phyloP scores from a whole-genome alignment of 352 stramenopile species.

The Achlya hypogyna region DNA sequence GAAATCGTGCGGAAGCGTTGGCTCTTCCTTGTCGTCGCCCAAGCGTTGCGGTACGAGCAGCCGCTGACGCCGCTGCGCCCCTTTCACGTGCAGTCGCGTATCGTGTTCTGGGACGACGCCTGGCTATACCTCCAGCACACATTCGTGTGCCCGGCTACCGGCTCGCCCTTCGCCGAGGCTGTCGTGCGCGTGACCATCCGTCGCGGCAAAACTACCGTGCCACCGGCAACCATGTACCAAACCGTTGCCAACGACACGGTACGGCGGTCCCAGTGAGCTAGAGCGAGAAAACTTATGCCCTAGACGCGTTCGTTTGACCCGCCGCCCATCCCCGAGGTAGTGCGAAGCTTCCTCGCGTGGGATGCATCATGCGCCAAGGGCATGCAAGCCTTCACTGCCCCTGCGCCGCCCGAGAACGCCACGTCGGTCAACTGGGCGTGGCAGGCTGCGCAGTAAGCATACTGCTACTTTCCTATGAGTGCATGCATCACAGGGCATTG shows the following conservation, averaged over 20 bases:
- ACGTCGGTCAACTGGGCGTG: neutral
- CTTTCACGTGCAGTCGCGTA: constrained; percentile 29
- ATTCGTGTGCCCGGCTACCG: constrained; percentile 28
- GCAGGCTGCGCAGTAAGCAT: no score
- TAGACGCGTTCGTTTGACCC: neutral
- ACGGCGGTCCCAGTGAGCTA: neutral
- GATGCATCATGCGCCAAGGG: neutral
- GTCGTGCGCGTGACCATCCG: neutral
- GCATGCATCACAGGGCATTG: no score
- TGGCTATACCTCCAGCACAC: constrained; percentile 32
- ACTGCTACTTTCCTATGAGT: no score
- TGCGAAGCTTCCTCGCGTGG: neutral
- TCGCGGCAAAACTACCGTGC: neutral
- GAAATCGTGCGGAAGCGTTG: neutral
- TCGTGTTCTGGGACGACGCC: constrained; percentile 31
- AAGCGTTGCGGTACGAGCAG: constrained; percentile 32
- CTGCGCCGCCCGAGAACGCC: neutral
- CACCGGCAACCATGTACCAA: neutral
- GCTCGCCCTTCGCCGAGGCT: constrained; percentile 27
- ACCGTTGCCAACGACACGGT: neutral
- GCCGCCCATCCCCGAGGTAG: neutral
- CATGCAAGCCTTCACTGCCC: neutral
- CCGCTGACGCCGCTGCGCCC: constrained; percentile 28
- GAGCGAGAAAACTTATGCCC: neutral
- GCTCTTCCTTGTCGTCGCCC: constrained; percentile 27